A percentile compares a stretch with the other conserved stretches of the same genome.
These are phyloP conservation scores for Fragilaria crotonensis DNA, from an alignment of 108 stramenopile genomes.

Conservation along the genomic window DNA sequence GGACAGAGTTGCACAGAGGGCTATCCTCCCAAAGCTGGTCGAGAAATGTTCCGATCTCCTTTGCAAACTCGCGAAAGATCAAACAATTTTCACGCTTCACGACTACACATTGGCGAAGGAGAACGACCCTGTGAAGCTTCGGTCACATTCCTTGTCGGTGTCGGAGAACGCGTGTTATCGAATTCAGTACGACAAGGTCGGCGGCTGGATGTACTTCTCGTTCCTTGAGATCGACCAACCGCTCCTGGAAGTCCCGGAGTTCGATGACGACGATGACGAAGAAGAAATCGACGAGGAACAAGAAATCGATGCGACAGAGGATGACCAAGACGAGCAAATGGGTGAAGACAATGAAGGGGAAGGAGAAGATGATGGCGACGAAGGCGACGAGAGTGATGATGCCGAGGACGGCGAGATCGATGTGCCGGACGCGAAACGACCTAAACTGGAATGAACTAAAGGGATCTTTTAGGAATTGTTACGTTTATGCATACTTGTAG, in stretches of 20 bases:
- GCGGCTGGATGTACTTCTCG: slow-evolving; percentile 53
- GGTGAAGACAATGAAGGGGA: slow-evolving; percentile 22
- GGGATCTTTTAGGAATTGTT: too few species aligned
- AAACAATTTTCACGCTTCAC: slow-evolving; percentile 34
- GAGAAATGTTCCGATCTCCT: slow-evolving; percentile 54
- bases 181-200: slow-evolving; percentile 50
- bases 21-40: slow-evolving; percentile 58
- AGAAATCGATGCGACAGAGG: slow-evolving; percentile 12
- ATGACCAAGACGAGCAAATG: slow-evolving; percentile 11
- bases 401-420: neutral
- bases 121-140: slow-evolving; percentile 47
- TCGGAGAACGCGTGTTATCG: slow-evolving; percentile 56
- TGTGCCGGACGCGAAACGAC: neutral
- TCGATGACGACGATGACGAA: too few species aligned
- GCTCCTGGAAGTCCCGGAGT: slow-evolving; percentile 28
- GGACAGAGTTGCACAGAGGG: slow-evolving; percentile 34
- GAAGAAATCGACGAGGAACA: too few species aligned
- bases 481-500: too few species aligned
- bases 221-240: slow-evolving; percentile 50
- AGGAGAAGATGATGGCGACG: neutral
- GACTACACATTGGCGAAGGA: slow-evolving; percentile 53
- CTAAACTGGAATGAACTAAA: too few species aligned
- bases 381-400: slow-evolving; percentile 15
- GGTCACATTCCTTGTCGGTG: slow-evolving; percentile 42
- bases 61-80: slow-evolving; percentile 46